These are phyloP conservation scores for Ettlia oleoabundans DNA, from an alignment of 139 green algal genomes.

Conservation along the genomic window DNA sequence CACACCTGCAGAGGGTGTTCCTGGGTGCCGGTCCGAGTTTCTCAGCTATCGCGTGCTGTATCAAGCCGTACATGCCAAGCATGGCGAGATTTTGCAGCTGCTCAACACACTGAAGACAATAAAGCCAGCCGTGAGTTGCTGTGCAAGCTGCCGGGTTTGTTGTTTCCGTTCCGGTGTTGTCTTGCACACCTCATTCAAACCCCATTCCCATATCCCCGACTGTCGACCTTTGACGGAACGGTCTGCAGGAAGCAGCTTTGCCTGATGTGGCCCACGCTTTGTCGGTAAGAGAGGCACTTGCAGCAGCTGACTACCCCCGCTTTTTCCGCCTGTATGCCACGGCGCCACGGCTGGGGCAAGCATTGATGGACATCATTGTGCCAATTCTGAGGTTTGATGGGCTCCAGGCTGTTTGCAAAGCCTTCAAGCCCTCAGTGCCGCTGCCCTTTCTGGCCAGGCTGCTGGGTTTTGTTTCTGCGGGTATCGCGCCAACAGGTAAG, in stretches of 20 bases:
- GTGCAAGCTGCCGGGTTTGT: background rate
- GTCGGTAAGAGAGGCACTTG: conserved; percentile 53
- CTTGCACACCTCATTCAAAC: too few species aligned
- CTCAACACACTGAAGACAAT: conserved; percentile 64
- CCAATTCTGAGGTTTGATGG: conserved; percentile 61
- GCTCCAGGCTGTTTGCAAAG: conserved; percentile 61
- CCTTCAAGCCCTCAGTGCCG: conserved; percentile 62
- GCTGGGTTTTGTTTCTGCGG: conserved; percentile 68
- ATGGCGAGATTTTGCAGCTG: conserved; percentile 60
- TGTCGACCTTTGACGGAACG: too few species aligned
- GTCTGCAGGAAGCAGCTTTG: conserved; percentile 34
- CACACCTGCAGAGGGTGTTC: conserved; percentile 48
- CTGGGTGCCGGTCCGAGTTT: conserved; percentile 60
- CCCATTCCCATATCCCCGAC: too few species aligned
- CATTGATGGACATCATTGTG: conserved; percentile 76
- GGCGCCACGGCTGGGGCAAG: conserved; percentile 69
- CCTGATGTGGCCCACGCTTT: conserved; percentile 70
- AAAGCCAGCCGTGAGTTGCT: background rate
- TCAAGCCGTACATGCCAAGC: conserved; percentile 58
- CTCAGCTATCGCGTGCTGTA: conserved; percentile 74
- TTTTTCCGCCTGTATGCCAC: conserved; percentile 81
- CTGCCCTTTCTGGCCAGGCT: conserved; percentile 57
- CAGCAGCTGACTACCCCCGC: conserved; percentile 41
- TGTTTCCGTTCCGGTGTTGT: too few species aligned
- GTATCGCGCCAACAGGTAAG: background rate